A percentile compares a stretch with the other conserved stretches of the same genome.
Evolutionary conservation across 331 rosid genomes (phyloP).

Genomic region (Rosa hybrid): DNA sequence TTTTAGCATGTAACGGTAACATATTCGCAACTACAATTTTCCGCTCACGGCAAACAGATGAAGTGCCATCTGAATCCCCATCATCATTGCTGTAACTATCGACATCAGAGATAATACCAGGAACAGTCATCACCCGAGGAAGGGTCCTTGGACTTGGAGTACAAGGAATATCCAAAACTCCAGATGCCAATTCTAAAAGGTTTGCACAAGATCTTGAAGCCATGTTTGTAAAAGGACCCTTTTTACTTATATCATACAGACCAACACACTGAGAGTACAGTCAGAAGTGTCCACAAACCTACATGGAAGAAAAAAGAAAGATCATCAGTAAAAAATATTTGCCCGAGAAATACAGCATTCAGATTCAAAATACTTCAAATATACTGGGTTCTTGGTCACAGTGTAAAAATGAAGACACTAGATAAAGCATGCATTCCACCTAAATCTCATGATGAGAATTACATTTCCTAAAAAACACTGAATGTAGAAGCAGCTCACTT

Average conservation of each 20-base stretch:
- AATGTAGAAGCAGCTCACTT: background rate
- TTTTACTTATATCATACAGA: conserved; percentile 31
- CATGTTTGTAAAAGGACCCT: conserved; percentile 41
- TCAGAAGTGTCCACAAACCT: conserved; percentile 29
- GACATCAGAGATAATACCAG: conserved; percentile 85
- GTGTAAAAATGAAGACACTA: background rate
- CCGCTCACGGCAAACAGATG: conserved; percentile 71
- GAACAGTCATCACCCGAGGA: conserved; percentile 84
- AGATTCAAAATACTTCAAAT: background rate
- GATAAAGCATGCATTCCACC: background rate
- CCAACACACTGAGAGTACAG: conserved; percentile 6
- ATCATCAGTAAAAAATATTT: background rate
- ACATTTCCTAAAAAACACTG: background rate
- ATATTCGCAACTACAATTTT: conserved; percentile 93
- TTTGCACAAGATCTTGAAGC: conserved; percentile 69
- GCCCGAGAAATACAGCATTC: background rate
- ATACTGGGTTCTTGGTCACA: background rate
- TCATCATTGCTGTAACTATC: conserved; percentile 60
- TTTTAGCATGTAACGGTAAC: conserved; percentile 89
- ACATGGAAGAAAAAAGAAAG: background rate
- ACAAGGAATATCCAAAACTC: conserved; percentile 71
- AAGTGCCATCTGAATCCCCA: conserved; percentile 72
- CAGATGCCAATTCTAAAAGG: conserved; percentile 65
- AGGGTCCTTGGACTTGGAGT: conserved; percentile 77
- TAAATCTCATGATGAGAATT: background rate